phyloP scores from a whole-genome alignment of 2,329 filamentous ascomycete genomes.

The Cercospora sesami region DNA sequence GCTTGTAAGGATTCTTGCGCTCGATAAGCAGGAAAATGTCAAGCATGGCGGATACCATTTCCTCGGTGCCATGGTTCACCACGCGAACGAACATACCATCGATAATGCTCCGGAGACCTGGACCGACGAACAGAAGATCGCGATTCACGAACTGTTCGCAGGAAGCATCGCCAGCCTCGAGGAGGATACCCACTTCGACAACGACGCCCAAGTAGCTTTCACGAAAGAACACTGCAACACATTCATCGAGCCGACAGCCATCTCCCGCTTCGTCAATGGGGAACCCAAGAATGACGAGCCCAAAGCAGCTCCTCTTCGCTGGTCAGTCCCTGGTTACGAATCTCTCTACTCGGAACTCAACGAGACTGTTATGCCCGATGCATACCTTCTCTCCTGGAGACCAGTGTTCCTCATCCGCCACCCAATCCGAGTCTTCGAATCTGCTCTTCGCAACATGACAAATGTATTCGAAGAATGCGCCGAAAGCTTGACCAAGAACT shows the following conservation, averaged over 20 bases:
- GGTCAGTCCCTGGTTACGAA: slow-evolving; percentile 8
- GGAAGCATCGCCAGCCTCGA: neutral
- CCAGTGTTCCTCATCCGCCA: slow-evolving; percentile 13
- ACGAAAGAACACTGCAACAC: slow-evolving; percentile 11
- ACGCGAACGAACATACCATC: neutral
- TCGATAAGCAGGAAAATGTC: slow-evolving; percentile 4
- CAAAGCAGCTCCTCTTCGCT: slow-evolving; percentile 1
- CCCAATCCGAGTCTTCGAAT: slow-evolving; percentile 14
- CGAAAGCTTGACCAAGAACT: neutral
- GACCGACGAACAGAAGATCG: slow-evolving; percentile 12
- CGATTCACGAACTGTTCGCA: neutral
- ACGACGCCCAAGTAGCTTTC: neutral
- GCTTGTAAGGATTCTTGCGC: slow-evolving; percentile 7
- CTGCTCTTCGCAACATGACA: neutral
- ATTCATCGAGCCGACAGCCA: slow-evolving; percentile 4
- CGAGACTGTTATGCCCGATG: slow-evolving; percentile 7
- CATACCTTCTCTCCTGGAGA: slow-evolving; percentile 11
- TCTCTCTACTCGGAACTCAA: slow-evolving; percentile 7
- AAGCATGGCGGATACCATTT: slow-evolving; percentile 13
- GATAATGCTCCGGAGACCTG: neutral
- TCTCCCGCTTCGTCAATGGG: slow-evolving; percentile 1
- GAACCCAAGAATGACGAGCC: neutral
- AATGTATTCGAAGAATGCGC: slow-evolving; percentile 1
- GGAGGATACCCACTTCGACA: neutral
- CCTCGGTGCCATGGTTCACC: slow-evolving; percentile 3